Evolutionary conservation across 306 rosid genomes (phyloP), one percentile per base, ranked within the genome.

Genomic region (Quercus aquifolioides): DNA sequence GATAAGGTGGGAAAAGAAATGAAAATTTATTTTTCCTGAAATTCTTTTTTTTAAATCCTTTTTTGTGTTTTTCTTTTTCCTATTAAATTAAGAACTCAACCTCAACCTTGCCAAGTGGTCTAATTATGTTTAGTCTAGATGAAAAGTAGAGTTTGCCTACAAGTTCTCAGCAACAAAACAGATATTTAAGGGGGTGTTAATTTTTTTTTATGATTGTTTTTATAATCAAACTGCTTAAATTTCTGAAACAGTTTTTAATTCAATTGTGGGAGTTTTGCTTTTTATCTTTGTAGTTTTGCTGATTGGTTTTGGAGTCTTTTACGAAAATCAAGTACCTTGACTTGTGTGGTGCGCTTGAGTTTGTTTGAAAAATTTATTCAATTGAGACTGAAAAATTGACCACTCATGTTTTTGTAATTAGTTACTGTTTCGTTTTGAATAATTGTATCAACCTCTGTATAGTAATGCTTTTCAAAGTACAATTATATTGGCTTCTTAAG

Each of bases 1-100:
- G 71, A 12, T 30, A 55, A 65, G 74, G 65, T 82, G 59, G 20
- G 43, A 60, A 71, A 12, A 75, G 55, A 65, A 67, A 55, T 21
- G 73, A 74, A 49, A 56, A 26, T 76, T 38, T 2, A 3, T 56
- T 73, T 71, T 10, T 51, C 74, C 5, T 59, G 43, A 18, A 7
- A 46, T 14, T 3, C 2, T 78, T 11, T 56, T 4, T 20, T 20
- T 9, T 8, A 73, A 55, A 73, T 30, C 70, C 28, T 21, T 38
- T 59, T 41, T 58, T 4, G 57, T 52, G 26, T 49, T n/a, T 79
- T 38, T 67, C 17, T 31, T 26, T 18, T 28, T 67, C 1, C 14
- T 49, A 49, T 49, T 49, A 49, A 49, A 35, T 38, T 58, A 49
- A 69, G 38, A 33, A 33, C 71, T 67, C 54, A 28, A 46, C 17